Evolutionary conservation across 2,329 filamentous ascomycete species (phyloP).

Genomic region (Neoscytalidium dimidiatum): DNA sequence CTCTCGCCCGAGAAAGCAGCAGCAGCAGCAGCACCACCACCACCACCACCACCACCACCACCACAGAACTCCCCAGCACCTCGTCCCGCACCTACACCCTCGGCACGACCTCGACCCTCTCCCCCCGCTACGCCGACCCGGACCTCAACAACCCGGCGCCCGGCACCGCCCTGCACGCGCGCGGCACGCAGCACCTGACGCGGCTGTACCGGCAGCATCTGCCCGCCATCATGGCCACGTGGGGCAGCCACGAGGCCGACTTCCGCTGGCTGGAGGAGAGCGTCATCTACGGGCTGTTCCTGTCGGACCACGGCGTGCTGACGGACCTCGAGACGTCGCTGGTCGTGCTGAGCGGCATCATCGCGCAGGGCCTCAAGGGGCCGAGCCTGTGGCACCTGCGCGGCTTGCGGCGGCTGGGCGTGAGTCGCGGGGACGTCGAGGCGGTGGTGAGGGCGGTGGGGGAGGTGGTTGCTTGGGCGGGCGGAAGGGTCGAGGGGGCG

Average conservation of each 20-base stretch:
- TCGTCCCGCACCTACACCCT: background rate
- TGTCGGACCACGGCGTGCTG: conserved; percentile 58
- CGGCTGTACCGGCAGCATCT: conserved; percentile 1
- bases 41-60: background rate
- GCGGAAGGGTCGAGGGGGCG: background rate
- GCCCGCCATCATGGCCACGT: background rate
- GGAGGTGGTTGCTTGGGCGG: background rate
- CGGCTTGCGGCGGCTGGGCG: conserved; percentile 51
- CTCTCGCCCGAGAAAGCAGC: background rate
- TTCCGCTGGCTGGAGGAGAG: conserved; percentile 51
- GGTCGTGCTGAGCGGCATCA: conserved; percentile 56
- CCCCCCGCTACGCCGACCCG: background rate
- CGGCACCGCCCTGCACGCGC: background rate
- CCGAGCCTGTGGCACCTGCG: conserved; percentile 60
- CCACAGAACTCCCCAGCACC: background rate
- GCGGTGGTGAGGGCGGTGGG: conserved; percentile 42
- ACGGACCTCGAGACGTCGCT: conserved; percentile 58
- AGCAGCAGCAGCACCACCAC: background rate
- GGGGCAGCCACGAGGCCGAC: conserved; percentile 8
- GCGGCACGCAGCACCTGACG: background rate
- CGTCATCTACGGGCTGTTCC: conserved; percentile 61
- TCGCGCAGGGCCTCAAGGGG: conserved; percentile 57
- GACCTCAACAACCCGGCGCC: background rate
- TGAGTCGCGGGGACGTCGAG: conserved; percentile 48
- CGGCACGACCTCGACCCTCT: background rate